Percentiles rank a stretch among this genome's conserved stretches.
Evolutionary conservation across 1,139 yeast genomes (phyloP).

Genomic region (Scheffersomyces lignicola): DNA sequence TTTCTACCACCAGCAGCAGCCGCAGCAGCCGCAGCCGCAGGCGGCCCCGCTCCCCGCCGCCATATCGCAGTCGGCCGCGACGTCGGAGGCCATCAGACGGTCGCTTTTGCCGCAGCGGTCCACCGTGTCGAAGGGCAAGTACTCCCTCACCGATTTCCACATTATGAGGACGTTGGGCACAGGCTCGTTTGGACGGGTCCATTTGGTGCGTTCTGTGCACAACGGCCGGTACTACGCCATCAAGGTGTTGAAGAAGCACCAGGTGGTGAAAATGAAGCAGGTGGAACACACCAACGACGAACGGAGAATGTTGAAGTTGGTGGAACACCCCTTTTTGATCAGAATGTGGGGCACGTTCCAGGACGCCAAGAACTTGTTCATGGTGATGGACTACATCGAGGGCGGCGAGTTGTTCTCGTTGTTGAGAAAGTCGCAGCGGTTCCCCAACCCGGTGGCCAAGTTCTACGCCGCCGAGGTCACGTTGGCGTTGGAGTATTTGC

Average conservation of each 20-base stretch:
- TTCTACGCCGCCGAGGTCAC: slow-evolving; percentile 64
- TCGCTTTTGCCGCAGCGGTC: slow-evolving; percentile 35
- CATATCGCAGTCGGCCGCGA: slow-evolving; percentile 8
- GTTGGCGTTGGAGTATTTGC: slow-evolving; percentile 58
- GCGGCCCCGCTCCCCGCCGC: slow-evolving; percentile 11
- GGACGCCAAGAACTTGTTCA: slow-evolving; percentile 54
- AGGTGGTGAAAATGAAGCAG: slow-evolving; percentile 62
- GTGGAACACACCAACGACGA: slow-evolving; percentile 67
- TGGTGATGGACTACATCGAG: slow-evolving; percentile 66
- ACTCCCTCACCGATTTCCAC: slow-evolving; percentile 52
- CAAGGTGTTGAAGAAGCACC: slow-evolving; percentile 57
- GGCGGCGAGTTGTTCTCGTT: slow-evolving; percentile 62
- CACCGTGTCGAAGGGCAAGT: slow-evolving; percentile 54
- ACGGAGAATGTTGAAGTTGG: slow-evolving; percentile 54
- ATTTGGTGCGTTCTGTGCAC: slow-evolving; percentile 57
- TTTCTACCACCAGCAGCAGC: slow-evolving; percentile 10
- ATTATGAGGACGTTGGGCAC: slow-evolving; percentile 59
- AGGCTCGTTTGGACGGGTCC: slow-evolving; percentile 65
- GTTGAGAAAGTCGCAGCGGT: slow-evolving; percentile 56
- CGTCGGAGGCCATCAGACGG: slow-evolving; percentile 31
- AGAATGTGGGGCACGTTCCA: slow-evolving; percentile 70
- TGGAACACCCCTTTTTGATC: slow-evolving; percentile 59
- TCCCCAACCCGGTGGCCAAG: slow-evolving; percentile 64
- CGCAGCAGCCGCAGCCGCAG: slow-evolving; percentile 9
- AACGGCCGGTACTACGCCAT: slow-evolving; percentile 62